Evolutionary conservation across 495 filamentous ascomycete genomes (phyloP).

Genomic region (Penicillium longicatenatum): DNA sequence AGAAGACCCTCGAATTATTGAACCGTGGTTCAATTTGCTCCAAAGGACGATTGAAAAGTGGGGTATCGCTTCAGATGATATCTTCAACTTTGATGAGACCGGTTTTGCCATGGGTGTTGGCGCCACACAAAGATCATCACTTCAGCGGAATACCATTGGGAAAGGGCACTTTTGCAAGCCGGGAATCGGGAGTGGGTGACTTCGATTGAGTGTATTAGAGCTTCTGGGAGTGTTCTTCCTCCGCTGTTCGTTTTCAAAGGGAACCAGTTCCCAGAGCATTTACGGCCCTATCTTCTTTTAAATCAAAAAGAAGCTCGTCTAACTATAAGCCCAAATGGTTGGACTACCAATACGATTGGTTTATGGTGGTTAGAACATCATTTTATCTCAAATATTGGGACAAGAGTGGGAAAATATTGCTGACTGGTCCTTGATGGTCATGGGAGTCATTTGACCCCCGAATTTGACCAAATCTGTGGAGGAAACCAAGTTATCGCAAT

Average conservation of each 20-base stretch:
- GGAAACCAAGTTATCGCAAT: background rate
- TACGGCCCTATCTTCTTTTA: conserved; percentile 31
- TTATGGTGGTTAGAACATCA: conserved; percentile 17
- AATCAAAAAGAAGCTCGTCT: too few relatives aligned
- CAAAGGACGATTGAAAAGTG: too few relatives aligned
- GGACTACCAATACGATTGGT: conserved; percentile 33
- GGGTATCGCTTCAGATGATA: too few relatives aligned
- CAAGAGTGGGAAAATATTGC: background rate
- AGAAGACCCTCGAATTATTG: conserved; percentile 7
- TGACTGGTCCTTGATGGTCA: conserved; percentile 1
- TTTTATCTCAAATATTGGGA: background rate
- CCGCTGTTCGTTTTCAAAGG: conserved; percentile 36
- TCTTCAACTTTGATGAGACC: conserved; percentile 46
- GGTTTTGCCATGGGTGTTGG: conserved; percentile 43
- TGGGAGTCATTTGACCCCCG: conserved; percentile 3
- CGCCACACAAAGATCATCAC: conserved; percentile 33
- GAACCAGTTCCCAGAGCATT: conserved; percentile 27
- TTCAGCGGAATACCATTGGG: conserved; percentile 22
- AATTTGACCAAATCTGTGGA: conserved; percentile 3
- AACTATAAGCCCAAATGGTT: conserved; percentile 31
- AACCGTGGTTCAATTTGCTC: too few relatives aligned
- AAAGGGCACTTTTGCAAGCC: conserved; percentile 29
- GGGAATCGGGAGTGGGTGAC: conserved; percentile 42
- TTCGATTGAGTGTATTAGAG: conserved; percentile 35
- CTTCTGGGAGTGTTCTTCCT: conserved; percentile 23